Conservation (phyloP, 2,329 filamentous ascomycete species). For the Neophaeococcomyces mojaviensis region DNA sequence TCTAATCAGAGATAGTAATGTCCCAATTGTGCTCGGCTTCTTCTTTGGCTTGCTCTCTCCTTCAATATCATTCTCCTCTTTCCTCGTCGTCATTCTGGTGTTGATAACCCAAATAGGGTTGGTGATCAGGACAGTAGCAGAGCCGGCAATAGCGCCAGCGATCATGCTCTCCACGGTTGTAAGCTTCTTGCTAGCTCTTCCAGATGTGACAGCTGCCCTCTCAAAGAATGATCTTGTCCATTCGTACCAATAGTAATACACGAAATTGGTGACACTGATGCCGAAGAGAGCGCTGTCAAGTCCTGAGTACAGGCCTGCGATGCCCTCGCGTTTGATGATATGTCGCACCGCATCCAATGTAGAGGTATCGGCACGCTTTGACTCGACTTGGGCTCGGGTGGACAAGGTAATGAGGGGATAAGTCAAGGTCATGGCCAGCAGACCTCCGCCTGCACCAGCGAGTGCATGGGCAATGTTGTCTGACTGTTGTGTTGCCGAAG, state of each 20-base stretch:
- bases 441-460: conserved; percentile 83
- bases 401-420: conserved; percentile 97
- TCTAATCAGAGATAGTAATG: conserved; percentile 68
- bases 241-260: conserved; percentile 99
- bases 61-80: conserved; percentile 46
- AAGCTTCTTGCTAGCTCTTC: conserved; percentile 70
- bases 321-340: conserved; percentile 86
- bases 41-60: conserved; percentile 41
- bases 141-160: conserved; percentile 86
- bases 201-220: conserved; percentile 62
- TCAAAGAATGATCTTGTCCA: conserved; percentile 85
- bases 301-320: conserved; percentile 82
- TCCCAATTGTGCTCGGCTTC: conserved; percentile 67
- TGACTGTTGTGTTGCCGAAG: conserved; percentile 68
- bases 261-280: conserved; percentile 97
- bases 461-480: conserved; percentile 96
- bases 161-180: conserved; percentile 92
- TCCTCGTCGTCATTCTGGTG: conserved; percentile 91
- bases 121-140: conserved; percentile 87
- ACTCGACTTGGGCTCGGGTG: conserved; percentile 95
- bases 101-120: conserved; percentile 99
- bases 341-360: conserved; percentile 74
- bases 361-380: conserved; percentile 78
- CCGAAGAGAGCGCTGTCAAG: conserved; percentile 92
- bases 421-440: conserved; percentile 91